A percentile compares a stretch with the other conserved stretches of the same genome.
phyloP scores from a whole-genome alignment of 805 yeast genomes.

The Dipodascus albidus region DNA sequence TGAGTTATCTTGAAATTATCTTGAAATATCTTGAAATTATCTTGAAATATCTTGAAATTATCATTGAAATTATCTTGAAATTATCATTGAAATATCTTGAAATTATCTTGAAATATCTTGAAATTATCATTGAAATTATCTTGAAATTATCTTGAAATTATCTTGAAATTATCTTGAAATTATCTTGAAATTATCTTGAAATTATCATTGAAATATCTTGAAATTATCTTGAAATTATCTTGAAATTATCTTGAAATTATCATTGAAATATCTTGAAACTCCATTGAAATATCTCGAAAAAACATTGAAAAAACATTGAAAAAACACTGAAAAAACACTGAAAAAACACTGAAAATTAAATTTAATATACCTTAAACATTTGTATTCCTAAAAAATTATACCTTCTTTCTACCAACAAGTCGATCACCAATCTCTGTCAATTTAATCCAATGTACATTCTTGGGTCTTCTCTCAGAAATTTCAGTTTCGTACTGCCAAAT shows the following conservation, averaged over 20 bases:
- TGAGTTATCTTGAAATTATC: background rate
- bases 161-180: no score
- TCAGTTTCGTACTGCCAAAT: conserved; percentile 86
- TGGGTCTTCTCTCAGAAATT: conserved; percentile 73
- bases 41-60: background rate
- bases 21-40: background rate
- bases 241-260: no score
- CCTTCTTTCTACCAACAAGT: conserved; percentile 39
- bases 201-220: no score
- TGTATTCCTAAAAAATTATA: background rate
- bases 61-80: background rate
- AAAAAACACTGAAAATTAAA: background rate
- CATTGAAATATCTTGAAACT: no score
- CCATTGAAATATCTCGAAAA: no score
- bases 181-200: no score
- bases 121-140: no score
- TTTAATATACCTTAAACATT: background rate
- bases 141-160: no score
- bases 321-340: background rate
- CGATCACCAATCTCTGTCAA: conserved; percentile 72
- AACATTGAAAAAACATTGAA: no score
- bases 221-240: no score
- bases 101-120: no score
- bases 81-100: background rate
- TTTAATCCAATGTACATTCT: conserved; percentile 70